A percentile compares a stretch with the other conserved stretches of the same genome.
These are phyloP conservation scores for Aureobasidium vineae DNA, from an alignment of 2,329 filamentous ascomycete genomes.

Conservation along the genomic window DNA sequence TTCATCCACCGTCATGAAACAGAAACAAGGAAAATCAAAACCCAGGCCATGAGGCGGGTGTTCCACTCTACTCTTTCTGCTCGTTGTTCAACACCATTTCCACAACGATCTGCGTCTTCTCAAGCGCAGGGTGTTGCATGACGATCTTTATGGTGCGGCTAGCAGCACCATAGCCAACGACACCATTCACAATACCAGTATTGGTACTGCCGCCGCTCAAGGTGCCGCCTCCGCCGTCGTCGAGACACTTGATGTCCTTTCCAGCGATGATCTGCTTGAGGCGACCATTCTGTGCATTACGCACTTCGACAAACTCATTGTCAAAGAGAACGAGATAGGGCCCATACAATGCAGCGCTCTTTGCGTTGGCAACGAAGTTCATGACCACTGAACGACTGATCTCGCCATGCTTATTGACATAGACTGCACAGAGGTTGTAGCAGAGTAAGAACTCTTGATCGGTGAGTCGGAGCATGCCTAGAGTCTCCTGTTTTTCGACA, in stretches of 20 bases:
- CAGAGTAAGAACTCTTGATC: slow-evolving; percentile 86
- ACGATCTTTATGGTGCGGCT: slow-evolving; percentile 85
- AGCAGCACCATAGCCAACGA: slow-evolving; percentile 39
- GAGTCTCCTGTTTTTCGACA: slow-evolving; percentile 75
- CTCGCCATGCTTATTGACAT: slow-evolving; percentile 97
- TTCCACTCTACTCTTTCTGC: slow-evolving; percentile 35
- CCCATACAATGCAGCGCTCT: slow-evolving; percentile 82
- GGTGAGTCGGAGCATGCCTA: slow-evolving; percentile 95
- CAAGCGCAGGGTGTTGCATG: slow-evolving; percentile 88
- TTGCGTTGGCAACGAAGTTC: slow-evolving; percentile 96
- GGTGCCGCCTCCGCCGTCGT: slow-evolving; percentile 71
- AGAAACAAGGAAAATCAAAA: not conserved
- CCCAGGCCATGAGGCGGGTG: not conserved
- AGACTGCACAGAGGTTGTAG: slow-evolving; percentile 95
- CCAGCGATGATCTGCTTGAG: slow-evolving; percentile 92
- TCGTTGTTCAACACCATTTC: slow-evolving; percentile 93
- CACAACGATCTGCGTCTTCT: slow-evolving; percentile 81
- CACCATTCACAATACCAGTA: slow-evolving; percentile 30
- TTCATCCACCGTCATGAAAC: not conserved
- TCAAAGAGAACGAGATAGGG: slow-evolving; percentile 93
- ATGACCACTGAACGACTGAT: slow-evolving; percentile 92
- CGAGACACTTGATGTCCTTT: slow-evolving; percentile 82
- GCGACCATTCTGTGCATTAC: slow-evolving; percentile 93
- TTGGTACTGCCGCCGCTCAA: slow-evolving; percentile 49
- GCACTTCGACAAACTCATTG: slow-evolving; percentile 92